Conservation (phyloP, 495 filamentous ascomycete species). For the Extremus antarcticus region DNA sequence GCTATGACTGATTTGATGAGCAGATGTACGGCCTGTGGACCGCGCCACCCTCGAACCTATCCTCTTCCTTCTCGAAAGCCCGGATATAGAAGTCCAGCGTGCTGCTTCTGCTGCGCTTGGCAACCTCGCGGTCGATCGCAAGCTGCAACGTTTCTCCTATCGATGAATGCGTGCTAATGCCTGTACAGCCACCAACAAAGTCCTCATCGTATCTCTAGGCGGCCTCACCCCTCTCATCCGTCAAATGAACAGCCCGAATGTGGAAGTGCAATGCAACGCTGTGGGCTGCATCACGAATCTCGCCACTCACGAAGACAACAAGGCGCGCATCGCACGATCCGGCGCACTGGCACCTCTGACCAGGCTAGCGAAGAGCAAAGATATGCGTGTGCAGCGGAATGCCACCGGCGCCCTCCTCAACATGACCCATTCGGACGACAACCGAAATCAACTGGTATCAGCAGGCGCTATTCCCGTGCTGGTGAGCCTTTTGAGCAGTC, state of each 20-base stretch:
- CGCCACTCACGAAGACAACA: conserved; percentile 97
- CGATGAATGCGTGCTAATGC: conserved; percentile 35
- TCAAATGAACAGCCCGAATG: conserved; percentile 98
- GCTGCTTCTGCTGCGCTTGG: conserved; percentile 93
- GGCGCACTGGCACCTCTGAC: conserved; percentile 87
- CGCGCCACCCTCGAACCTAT: conserved; percentile 91
- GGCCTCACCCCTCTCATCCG: conserved; percentile 86
- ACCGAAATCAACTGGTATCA: conserved; percentile 91
- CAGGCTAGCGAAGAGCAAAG: conserved; percentile 86
- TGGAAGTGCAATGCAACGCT: conserved; percentile 98
- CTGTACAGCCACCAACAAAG: conserved; percentile 84
- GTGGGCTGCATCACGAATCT: conserved; percentile 98
- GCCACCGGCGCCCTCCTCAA: conserved; percentile 92
- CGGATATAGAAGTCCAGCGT: conserved; percentile 93
- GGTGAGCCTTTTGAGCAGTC: conserved; percentile 80
- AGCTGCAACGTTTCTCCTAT: conserved; percentile 24
- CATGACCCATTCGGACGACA: conserved; percentile 99
- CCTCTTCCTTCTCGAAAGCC: conserved; percentile 84
- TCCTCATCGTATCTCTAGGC: conserved; percentile 83
- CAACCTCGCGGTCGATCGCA: conserved; percentile 95
- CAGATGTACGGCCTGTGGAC: conserved; percentile 95
- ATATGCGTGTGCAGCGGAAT: conserved; percentile 97
- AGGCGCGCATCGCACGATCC: conserved; percentile 93
- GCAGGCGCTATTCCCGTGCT: conserved; percentile 94
- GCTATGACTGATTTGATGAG: neutral